Evolutionary conservation across 2,329 filamentous ascomycete genomes (phyloP).

Genomic region (Aulographum hederae): DNA sequence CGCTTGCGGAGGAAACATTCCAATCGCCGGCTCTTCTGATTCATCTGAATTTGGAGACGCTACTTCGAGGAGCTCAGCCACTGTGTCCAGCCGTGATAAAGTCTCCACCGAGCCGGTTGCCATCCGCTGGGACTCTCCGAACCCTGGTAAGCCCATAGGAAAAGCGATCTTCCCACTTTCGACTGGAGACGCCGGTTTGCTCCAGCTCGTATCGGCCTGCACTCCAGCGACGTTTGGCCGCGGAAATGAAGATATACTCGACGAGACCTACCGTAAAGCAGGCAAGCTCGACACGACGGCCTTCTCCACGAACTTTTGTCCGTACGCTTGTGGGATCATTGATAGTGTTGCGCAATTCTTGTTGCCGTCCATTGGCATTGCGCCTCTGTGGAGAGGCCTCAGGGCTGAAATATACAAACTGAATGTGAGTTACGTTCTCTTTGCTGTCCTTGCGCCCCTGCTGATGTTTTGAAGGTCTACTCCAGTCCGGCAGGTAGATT

Average conservation of each 20-base stretch:
- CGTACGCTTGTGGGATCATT: conserved; percentile 33
- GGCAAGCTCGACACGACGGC: conserved; percentile 26
- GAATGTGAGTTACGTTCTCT: conserved; percentile 23
- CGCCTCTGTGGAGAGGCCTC: too few relatives aligned
- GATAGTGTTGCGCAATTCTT: conserved; percentile 30
- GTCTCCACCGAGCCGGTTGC: too few relatives aligned
- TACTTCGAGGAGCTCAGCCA: too few relatives aligned
- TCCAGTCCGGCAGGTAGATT: conserved; percentile 32
- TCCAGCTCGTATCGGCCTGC: conserved; percentile 8
- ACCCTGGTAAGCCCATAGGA: conserved; percentile 1
- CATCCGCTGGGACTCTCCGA: conserved; percentile 4
- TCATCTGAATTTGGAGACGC: too few relatives aligned
- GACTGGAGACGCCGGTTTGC: background rate
- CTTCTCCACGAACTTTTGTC: conserved; percentile 33
- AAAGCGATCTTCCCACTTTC: background rate
- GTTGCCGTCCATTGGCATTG: conserved; percentile 14
- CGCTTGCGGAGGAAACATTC: too few relatives aligned
- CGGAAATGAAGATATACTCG: conserved; percentile 26
- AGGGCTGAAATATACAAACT: conserved; percentile 38
- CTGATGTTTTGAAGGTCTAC: conserved; percentile 24
- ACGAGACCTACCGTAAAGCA: conserved; percentile 35
- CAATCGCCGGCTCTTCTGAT: too few relatives aligned
- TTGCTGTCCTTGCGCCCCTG: background rate
- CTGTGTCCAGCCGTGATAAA: too few relatives aligned
- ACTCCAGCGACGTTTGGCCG: conserved; percentile 31